Evolutionary conservation across 805 yeast genomes (phyloP).

Genomic region (Saccharomycopsis sp.): DNA sequence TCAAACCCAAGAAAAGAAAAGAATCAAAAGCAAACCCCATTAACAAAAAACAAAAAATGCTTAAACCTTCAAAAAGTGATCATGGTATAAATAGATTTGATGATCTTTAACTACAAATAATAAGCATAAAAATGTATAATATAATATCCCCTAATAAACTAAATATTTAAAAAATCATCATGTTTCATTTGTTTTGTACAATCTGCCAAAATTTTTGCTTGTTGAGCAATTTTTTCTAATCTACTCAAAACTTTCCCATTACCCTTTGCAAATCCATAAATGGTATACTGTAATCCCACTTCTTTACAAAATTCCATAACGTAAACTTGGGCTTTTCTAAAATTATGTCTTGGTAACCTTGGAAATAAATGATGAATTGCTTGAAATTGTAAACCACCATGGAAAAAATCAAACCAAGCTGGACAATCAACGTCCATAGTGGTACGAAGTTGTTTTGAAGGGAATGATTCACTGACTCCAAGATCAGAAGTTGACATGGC

Average conservation of each 20-base stretch:
- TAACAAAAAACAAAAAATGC: no score
- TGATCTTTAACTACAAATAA: constrained; percentile 7
- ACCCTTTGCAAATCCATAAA: constrained; percentile 76
- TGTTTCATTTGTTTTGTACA: constrained; percentile 55
- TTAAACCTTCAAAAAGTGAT: constrained; percentile 19
- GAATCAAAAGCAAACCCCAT: constrained; percentile 18
- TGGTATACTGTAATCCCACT: constrained; percentile 70
- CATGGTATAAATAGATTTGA: constrained; percentile 15
- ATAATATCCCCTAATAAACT: not conserved
- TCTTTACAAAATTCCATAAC: constrained; percentile 67
- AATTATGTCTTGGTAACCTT: constrained; percentile 78
- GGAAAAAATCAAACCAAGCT: constrained; percentile 81
- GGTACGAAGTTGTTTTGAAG: constrained; percentile 73
- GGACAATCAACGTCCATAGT: constrained; percentile 96
- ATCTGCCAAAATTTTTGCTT: constrained; percentile 64
- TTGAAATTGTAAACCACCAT: constrained; percentile 89
- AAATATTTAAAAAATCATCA: no score
- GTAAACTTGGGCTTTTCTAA: constrained; percentile 60
- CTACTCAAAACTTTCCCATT: constrained; percentile 60
- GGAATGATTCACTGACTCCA: constrained; percentile 71
- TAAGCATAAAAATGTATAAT: no score
- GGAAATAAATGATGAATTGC: constrained; percentile 88
- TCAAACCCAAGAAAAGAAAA: constrained; percentile 3
- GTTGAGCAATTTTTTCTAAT: constrained; percentile 67
- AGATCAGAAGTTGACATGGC: constrained; percentile 89